Evolutionary conservation across 441 rosid genomes (phyloP), one percentile per base, ranked within the genome.

Genomic region (Euphorbia neoarborescens): DNA sequence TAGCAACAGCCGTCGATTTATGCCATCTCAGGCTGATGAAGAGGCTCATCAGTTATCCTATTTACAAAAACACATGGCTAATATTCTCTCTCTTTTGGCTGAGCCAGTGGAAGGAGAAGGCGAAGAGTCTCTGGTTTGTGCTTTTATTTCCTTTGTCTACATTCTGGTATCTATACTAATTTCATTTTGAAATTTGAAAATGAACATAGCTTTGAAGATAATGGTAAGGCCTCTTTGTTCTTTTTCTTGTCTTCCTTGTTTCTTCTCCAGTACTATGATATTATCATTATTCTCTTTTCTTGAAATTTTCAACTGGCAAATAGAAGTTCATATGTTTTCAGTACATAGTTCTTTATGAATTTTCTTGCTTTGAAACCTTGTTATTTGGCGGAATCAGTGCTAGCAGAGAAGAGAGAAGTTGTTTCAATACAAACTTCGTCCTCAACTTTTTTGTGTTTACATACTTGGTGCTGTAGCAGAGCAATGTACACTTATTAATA

Each of bases 1-100:
- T n/a, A 88, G 98, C 90, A 92, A 90, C 72, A 92, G 89, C 82
- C 89, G 99, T 66, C 88, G 98, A 67, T 88, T 88, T 81, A 81
- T 86, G 95, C 98, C 98, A 68, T 95, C 99, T n/a, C 98, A 86
- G 79, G 88, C 87, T 53, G 98, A 95, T 78, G 99, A 95, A 80
- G 97, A 90, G 86, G 92, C 92, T 79, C 97, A 92, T 86, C 98
- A 95, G 40, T 75, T 95, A 71, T 87, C 98, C 73, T 92, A 95
- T 84, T 86, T 95, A 27, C 96, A 92, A 77, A 95, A 95, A 81
- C 99, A 95, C 79, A 77, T 89, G 80, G 88, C 84, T 70, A 95
- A 89, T 82, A 89, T 92, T 71, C 76, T 95, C 56, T 86, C 92
- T 61, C 97, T 95, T 76, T 80, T 95, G 73, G 88, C 92, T 20